Evolutionary conservation across 2,329 filamentous ascomycete species (phyloP).

Genomic region (Aspergillus pseudoviridinutans): DNA sequence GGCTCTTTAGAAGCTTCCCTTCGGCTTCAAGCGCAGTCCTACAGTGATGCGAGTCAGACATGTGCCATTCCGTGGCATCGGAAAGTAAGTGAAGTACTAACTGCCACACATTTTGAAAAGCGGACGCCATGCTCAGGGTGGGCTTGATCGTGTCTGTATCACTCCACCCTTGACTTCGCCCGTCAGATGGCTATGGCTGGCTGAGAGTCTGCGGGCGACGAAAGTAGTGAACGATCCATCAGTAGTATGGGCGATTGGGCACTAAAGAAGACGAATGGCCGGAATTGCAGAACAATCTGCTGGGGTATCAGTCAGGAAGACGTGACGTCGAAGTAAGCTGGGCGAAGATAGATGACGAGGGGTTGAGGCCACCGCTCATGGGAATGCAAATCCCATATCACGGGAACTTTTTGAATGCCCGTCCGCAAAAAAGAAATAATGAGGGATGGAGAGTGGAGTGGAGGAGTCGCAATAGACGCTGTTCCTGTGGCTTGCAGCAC

Average conservation of each 20-base stretch:
- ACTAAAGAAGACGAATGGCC: constrained; percentile 11
- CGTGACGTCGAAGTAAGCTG: constrained; percentile 4
- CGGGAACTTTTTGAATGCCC: constrained; percentile 12
- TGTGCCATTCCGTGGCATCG: constrained; percentile 9
- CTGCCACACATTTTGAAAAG: constrained; percentile 51
- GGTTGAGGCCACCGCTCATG: constrained; percentile 18
- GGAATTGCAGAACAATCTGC: neutral
- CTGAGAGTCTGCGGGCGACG: constrained; percentile 46
- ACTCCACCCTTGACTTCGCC: constrained; percentile 50
- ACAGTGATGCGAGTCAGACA: constrained; percentile 12
- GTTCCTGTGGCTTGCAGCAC: constrained; percentile 7
- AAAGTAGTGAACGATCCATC: constrained; percentile 54
- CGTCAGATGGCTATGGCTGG: constrained; percentile 58
- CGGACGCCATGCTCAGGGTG: constrained; percentile 40
- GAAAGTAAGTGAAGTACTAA: constrained; percentile 32
- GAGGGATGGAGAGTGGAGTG: constrained; percentile 1
- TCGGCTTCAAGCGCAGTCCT: constrained; percentile 44
- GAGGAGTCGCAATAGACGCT: constrained; percentile 1
- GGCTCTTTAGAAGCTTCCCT: constrained; percentile 45
- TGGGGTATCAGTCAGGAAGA: neutral
- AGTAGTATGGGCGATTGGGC: constrained; percentile 24
- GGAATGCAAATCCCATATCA: constrained; percentile 21
- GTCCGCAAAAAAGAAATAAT: constrained; percentile 3
- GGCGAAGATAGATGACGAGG: constrained; percentile 13
- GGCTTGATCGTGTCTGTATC: constrained; percentile 27